phyloP scores from a whole-genome alignment of 2,329 filamentous ascomycete genomes.

The Sporothrix humicola region DNA sequence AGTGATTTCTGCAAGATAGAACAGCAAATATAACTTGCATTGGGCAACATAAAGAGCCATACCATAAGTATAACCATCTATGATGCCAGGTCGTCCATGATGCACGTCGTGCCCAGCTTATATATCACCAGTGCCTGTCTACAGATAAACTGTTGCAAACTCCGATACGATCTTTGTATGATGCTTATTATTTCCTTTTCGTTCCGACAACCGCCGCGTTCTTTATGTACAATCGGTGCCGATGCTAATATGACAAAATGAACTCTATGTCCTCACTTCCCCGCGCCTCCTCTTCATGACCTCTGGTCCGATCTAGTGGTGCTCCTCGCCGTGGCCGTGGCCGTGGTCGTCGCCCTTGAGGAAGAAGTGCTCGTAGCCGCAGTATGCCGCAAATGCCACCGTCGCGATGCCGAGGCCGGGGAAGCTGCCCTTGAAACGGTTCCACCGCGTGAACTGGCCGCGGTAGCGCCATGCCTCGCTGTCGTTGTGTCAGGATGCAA shows the following conservation, averaged over 20 bases:
- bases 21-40: neutral
- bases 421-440: slow-evolving; percentile 85
- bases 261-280: neutral
- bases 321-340: slow-evolving; percentile 60
- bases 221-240: slow-evolving; percentile 30
- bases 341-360: slow-evolving; percentile 69
- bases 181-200: neutral
- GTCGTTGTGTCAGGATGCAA: neutral
- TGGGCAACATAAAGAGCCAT: too few species aligned
- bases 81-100: too few species aligned
- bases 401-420: slow-evolving; percentile 92
- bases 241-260: slow-evolving; percentile 27
- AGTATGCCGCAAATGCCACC: slow-evolving; percentile 89
- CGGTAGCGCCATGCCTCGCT: slow-evolving; percentile 96
- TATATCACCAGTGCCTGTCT: too few species aligned
- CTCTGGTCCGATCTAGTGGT: slow-evolving; percentile 55
- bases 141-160: too few species aligned
- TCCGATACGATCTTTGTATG: neutral
- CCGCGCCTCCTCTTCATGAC: neutral
- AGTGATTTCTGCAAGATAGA: neutral
- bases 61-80: too few species aligned
- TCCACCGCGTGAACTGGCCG: slow-evolving; percentile 84
- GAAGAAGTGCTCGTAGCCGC: slow-evolving; percentile 87
- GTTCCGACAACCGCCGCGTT: slow-evolving; percentile 15
- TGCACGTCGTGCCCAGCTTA: too few species aligned